These are phyloP conservation scores for Globisporangium barbulae DNA, from an alignment of 352 stramenopile genomes.

Conservation along the genomic window DNA sequence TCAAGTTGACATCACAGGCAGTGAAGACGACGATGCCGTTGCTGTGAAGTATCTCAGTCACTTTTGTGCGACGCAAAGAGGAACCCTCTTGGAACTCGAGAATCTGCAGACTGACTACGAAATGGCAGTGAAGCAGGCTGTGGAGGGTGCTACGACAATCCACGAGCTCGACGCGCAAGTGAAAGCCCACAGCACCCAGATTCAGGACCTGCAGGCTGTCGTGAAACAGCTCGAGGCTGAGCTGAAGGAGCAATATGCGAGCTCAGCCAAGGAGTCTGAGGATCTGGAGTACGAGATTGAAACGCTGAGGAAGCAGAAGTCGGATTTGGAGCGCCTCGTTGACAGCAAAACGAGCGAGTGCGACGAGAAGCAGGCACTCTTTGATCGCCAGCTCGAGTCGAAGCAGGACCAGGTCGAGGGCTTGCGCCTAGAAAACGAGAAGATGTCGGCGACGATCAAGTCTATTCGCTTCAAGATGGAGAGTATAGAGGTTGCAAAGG, in stretches of 20 bases:
- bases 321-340: constrained; percentile 35
- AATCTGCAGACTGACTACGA: constrained; percentile 47
- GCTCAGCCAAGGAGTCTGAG: constrained; percentile 30
- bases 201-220: constrained; percentile 43
- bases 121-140: constrained; percentile 30
- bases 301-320: constrained; percentile 35
- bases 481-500: constrained; percentile 36
- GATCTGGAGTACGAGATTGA: constrained; percentile 50
- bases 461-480: constrained; percentile 44
- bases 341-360: constrained; percentile 34
- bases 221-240: constrained; percentile 36
- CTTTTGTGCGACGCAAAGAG: constrained; percentile 33
- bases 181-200: constrained; percentile 37
- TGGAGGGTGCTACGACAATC: constrained; percentile 28
- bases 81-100: constrained; percentile 37
- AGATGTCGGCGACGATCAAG: constrained; percentile 29
- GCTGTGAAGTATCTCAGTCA: constrained; percentile 29
- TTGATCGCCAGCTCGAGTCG: constrained; percentile 37
- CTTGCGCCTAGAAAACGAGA: constrained; percentile 43
- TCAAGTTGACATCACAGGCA: constrained; percentile 16
- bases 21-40: constrained; percentile 26
- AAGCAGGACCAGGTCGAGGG: constrained; percentile 39
- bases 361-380: constrained; percentile 35
- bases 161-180: constrained; percentile 37
- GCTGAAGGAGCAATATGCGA: constrained; percentile 49